Evolutionary conservation across 371 early-diverging fungal genomes (phyloP), one percentile per base, ranked within the genome.

Genomic region (Apophysomyces elegans): DNA sequence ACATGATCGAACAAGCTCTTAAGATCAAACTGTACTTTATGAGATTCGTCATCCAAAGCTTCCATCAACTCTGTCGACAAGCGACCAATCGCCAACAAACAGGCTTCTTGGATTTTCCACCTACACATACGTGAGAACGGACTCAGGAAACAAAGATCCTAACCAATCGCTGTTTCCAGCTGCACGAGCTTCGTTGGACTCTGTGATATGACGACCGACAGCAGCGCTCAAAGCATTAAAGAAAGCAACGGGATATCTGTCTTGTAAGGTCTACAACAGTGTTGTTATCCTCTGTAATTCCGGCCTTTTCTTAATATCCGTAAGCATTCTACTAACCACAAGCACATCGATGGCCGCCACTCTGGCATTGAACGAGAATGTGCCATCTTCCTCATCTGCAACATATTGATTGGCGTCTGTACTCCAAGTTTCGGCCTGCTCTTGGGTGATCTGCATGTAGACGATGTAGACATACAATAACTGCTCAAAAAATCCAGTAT

Each of bases 321-420:
- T 26, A 26, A 26, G 13, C 2, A 36, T n/a, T 45, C 9, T 11
- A 65, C 72, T 65, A 75, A 86, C 86, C 26, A 79, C 46, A 35
- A 95, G 73, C 12, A 93, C 81, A 75, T 95, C 94, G 59, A 90
- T 84, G 0, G 91, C 89, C 18, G 95, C 91, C 13, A 95, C 86
- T 66, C 96, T 88, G 45, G 95, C 90, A 59, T 87, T 95, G 72
- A 88, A 94, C 7, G 86, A 87, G 44, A 87, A 88, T 4, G 91
- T 90, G 44, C 93, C 94, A 59, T 96, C 95, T 57, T 94, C 93
- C 59, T 94, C 94, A 67, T 96, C 97, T 18, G 92, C 93, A 21
- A 96, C 90, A 65, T 87, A 96, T 66, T 93, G 88, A 63, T 94
- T 93, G 50, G 92, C 86, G 72, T 97, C 96, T 26, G 78, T 72